A percentile compares a stretch with the other conserved stretches of the same genome.
phyloP scores from a whole-genome alignment of 345 rosid genomes.

The Isatis tinctoria region DNA sequence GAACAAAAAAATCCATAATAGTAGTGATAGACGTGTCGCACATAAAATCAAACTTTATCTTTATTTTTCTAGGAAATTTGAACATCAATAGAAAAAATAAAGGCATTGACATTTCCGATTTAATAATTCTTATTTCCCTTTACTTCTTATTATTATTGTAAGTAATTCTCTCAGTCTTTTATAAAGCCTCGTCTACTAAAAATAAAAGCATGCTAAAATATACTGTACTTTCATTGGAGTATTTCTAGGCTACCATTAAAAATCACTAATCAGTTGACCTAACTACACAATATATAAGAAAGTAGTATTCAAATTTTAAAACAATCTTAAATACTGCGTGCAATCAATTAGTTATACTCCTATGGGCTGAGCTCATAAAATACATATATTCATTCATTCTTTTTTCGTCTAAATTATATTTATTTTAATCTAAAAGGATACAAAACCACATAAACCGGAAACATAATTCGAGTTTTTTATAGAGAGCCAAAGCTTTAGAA shows the following conservation, averaged over 20 bases:
- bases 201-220: background rate
- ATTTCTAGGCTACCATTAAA: background rate
- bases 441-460: too few relatives aligned
- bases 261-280: constrained; percentile 12
- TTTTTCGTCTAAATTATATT: too few relatives aligned
- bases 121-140: background rate
- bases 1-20: constrained; percentile 22
- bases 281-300: background rate
- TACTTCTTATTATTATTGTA: background rate
- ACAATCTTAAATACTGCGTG: too few relatives aligned
- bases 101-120: constrained; percentile 17
- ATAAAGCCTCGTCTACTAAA: background rate
- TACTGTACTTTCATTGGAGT: background rate
- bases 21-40: constrained; percentile 22
- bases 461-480: too few relatives aligned
- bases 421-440: too few relatives aligned
- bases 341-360: too few relatives aligned
- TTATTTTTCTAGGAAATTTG: background rate
- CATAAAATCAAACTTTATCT: background rate
- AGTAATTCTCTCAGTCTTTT: background rate
- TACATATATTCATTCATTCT: too few relatives aligned
- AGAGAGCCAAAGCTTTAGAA: too few relatives aligned
- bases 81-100: background rate
- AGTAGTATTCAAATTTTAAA: background rate
- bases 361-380: too few relatives aligned